phyloP scores from a whole-genome alignment of 176 grass and related monocot species.

The Hsuehochloa calcarea region DNA sequence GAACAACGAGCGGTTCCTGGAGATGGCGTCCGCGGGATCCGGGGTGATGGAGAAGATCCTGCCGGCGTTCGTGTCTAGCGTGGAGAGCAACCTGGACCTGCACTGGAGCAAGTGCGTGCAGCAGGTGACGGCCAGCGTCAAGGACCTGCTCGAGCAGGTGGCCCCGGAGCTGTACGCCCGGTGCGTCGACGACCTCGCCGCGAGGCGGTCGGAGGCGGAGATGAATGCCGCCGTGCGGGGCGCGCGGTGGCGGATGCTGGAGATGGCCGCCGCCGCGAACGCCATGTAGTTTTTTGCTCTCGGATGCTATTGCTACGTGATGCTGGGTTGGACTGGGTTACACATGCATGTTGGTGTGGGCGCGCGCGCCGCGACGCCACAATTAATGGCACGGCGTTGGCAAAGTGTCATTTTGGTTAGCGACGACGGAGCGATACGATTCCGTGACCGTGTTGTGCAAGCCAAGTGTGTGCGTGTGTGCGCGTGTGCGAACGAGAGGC shows the following conservation, averaged over 20 bases:
- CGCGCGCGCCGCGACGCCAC: not conserved
- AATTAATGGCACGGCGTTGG: not conserved
- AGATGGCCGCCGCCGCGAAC: slow-evolving; percentile 21
- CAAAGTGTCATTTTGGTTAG: not conserved
- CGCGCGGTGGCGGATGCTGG: slow-evolving; percentile 57
- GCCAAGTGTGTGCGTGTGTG: not conserved
- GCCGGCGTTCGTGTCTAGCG: slow-evolving; percentile 51
- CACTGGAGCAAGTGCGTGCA: slow-evolving; percentile 96
- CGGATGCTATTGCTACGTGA: not conserved
- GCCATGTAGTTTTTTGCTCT: not conserved
- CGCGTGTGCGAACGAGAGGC: not conserved
- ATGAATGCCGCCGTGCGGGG: slow-evolving; percentile 35
- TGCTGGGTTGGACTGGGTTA: not conserved
- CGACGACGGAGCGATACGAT: not conserved
- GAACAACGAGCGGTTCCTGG: slow-evolving; percentile 80
- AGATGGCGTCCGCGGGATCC: slow-evolving; percentile 45
- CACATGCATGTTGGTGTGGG: not conserved
- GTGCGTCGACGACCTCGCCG: slow-evolving; percentile 41
- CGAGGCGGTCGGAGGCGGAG: not conserved
- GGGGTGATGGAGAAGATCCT: slow-evolving; percentile 54
- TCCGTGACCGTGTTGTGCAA: not conserved
- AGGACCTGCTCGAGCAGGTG: slow-evolving; percentile 52
- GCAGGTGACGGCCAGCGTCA: slow-evolving; percentile 62
- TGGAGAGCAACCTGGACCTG: slow-evolving; percentile 63
- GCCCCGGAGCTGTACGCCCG: slow-evolving; percentile 59